Conservation (phyloP, 2,329 filamentous ascomycete species). For the Trichoderma hamatum region DNA sequence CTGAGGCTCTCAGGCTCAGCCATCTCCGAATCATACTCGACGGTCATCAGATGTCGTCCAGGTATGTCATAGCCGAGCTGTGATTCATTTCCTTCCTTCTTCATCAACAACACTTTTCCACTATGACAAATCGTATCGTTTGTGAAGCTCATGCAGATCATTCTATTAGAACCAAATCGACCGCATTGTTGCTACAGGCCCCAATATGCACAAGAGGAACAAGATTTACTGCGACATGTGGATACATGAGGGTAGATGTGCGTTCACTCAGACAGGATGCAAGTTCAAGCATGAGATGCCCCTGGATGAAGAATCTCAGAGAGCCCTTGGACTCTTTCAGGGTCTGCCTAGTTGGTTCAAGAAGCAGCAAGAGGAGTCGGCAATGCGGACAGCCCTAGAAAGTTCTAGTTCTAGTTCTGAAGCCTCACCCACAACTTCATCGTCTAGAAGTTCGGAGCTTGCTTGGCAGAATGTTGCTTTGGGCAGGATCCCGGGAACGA, state of each 20-base stretch:
- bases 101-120: constrained; percentile 28
- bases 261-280: constrained; percentile 84
- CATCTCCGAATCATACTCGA: constrained; percentile 29
- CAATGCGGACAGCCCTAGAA: constrained; percentile 25
- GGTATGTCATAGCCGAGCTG: constrained; percentile 34
- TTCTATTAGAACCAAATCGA: constrained; percentile 40
- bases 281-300: constrained; percentile 93
- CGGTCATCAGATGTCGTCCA: constrained; percentile 39
- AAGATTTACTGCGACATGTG: constrained; percentile 90
- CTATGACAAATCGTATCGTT: not conserved
- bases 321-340: constrained; percentile 70
- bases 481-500: not conserved
- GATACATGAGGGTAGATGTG: constrained; percentile 83
- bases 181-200: constrained; percentile 38
- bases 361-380: constrained; percentile 54
- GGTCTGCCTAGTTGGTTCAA: constrained; percentile 65
- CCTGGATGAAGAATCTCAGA: constrained; percentile 64
- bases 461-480: constrained; percentile 1
- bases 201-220: constrained; percentile 46
- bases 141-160: not conserved
- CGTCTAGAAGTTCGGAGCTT: not conserved
- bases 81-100: not conserved
- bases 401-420: not conserved
- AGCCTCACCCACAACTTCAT: not conserved
- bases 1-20: constrained; percentile 39